These are phyloP conservation scores for Aspergillus cavernicola DNA, from an alignment of 495 filamentous ascomycete species.

Conservation along the genomic window DNA sequence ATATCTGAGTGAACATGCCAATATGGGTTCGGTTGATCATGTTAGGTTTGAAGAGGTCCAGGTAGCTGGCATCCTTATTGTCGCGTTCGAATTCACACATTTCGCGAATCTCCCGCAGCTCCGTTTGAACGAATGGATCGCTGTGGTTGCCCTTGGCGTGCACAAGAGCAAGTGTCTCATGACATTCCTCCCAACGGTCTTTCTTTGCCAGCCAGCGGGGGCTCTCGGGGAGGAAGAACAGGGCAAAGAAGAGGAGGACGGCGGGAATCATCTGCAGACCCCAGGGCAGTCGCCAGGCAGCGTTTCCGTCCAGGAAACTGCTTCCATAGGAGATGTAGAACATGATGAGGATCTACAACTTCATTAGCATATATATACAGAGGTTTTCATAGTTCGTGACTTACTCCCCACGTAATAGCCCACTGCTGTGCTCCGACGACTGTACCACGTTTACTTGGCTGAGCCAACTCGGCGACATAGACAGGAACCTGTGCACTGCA, in stretches of 20 bases:
- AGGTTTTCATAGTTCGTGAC: too few relatives aligned
- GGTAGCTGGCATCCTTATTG: constrained; percentile 57
- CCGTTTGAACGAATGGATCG: constrained; percentile 57
- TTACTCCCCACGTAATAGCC: constrained; percentile 71
- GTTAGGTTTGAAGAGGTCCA: constrained; percentile 62
- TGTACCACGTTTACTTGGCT: constrained; percentile 67
- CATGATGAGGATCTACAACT: constrained; percentile 66
- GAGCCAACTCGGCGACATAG: constrained; percentile 73
- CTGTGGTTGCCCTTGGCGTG: constrained; percentile 65
- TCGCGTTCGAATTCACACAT: constrained; percentile 65
- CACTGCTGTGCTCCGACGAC: constrained; percentile 74
- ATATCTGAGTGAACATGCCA: constrained; percentile 75
- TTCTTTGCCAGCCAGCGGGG: constrained; percentile 76
- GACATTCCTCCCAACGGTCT: constrained; percentile 71
- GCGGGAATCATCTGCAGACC: constrained; percentile 74
- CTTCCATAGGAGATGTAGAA: constrained; percentile 76
- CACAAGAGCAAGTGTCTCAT: constrained; percentile 60
- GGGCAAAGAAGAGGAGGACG: constrained; percentile 57
- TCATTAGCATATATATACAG: background rate
- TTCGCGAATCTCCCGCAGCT: constrained; percentile 66
- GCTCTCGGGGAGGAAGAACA: constrained; percentile 71
- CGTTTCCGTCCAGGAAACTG: constrained; percentile 52
- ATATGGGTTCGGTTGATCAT: constrained; percentile 72
- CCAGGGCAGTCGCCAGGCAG: constrained; percentile 73
- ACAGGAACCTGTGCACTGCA: constrained; percentile 79